Percentiles rank a stretch among this genome's conserved stretches.
phyloP scores from a whole-genome alignment of 1,284 basidiomycete genomes.

The Violaceomyces palustris region DNA sequence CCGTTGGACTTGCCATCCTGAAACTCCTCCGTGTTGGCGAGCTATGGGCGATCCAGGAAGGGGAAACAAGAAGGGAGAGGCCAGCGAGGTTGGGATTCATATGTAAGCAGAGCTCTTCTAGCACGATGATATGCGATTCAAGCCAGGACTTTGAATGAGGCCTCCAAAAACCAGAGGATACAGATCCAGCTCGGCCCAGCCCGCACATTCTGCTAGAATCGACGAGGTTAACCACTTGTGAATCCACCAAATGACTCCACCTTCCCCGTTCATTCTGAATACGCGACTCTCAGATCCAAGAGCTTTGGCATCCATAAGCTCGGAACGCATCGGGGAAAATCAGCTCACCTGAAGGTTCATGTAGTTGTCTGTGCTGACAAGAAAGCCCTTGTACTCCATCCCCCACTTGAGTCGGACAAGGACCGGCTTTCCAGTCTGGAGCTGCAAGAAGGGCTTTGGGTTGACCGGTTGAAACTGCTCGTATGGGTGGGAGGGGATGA shows the following conservation, averaged over 20 bases:
- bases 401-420: constrained; percentile 97
- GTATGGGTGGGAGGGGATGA: not conserved
- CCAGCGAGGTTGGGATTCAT: not conserved
- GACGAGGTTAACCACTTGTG: too few species aligned
- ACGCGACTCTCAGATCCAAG: too few species aligned
- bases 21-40: constrained; percentile 97
- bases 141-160: too few species aligned
- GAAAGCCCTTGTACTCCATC: constrained; percentile 96
- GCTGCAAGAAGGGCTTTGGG: constrained; percentile 97
- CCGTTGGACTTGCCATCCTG: constrained; percentile 95
- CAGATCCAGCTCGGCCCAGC: too few species aligned
- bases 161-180: too few species aligned
- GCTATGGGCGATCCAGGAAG: too few species aligned
- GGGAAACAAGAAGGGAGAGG: constrained; percentile 1
- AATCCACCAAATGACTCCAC: too few species aligned
- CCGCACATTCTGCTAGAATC: too few species aligned
- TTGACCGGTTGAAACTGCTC: constrained; percentile 82
- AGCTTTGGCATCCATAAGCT: too few species aligned
- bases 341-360: constrained; percentile 98
- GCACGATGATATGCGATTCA: not conserved
- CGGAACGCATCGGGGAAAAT: too few species aligned
- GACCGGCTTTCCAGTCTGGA: constrained; percentile 94
- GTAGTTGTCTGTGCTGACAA: constrained; percentile 96
- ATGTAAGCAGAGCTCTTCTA: not conserved
- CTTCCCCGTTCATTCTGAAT: too few species aligned